These are phyloP conservation scores for Sporobolomyces roseus DNA, from an alignment of 768 basidiomycete species.

Conservation along the genomic window DNA sequence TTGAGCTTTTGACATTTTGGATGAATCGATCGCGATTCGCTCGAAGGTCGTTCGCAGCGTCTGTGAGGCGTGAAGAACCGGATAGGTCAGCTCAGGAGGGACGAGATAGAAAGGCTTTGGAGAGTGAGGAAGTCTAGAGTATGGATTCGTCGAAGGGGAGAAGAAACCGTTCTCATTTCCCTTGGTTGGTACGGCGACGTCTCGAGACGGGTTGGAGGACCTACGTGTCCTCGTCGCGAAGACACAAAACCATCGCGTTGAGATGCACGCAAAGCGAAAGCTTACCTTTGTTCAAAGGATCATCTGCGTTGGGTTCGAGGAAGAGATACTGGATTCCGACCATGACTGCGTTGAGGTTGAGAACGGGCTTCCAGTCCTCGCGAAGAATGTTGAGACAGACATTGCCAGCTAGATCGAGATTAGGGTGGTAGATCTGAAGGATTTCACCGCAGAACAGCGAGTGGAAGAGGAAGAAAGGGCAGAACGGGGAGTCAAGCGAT, in stretches of 20 bases:
- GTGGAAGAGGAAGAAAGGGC: not conserved
- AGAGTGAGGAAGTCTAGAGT: too few relatives aligned
- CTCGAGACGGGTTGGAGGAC: too few relatives aligned
- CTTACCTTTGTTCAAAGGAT: constrained; percentile 95
- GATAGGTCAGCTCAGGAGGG: not conserved
- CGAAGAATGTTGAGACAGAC: constrained; percentile 97
- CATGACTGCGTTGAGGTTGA: constrained; percentile 97
- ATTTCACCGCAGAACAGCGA: too few relatives aligned
- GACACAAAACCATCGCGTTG: too few relatives aligned
- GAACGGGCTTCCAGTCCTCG: constrained; percentile 99
- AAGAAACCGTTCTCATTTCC: too few relatives aligned
- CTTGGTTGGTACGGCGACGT: too few relatives aligned
- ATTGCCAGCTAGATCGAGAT: constrained; percentile 95
- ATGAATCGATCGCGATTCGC: constrained; percentile 79
- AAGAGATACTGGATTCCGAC: constrained; percentile 97
- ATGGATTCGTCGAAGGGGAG: too few relatives aligned
- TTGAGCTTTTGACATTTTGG: constrained; percentile 76
- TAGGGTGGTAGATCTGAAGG: constrained; percentile 99
- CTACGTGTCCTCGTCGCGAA: too few relatives aligned
- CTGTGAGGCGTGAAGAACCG: constrained; percentile 52
- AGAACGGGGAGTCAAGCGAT: too few relatives aligned
- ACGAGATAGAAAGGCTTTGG: not conserved
- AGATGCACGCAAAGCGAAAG: too few relatives aligned
- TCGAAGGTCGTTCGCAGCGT: constrained; percentile 91
- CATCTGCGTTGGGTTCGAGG: constrained; percentile 96